phyloP scores from a whole-genome alignment of 2,329 filamentous ascomycete genomes.

The Zelopaecilomyces penicillatus region DNA sequence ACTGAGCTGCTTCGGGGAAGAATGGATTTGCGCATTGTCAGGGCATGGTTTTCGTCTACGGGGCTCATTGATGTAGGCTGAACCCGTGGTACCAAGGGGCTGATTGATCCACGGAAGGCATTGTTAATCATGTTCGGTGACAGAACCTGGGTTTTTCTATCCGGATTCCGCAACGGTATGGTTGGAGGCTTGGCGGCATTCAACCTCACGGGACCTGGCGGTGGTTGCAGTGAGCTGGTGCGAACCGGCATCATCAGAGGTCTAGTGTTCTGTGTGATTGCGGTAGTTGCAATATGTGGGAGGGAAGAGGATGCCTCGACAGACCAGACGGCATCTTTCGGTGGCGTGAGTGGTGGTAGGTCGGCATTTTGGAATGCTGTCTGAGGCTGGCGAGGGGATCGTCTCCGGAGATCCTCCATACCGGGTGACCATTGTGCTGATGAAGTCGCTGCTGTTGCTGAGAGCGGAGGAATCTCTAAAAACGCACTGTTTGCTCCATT shows the following conservation, averaged over 20 bases:
- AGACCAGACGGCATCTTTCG: background rate
- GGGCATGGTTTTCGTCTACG: conserved; percentile 1
- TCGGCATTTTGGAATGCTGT: background rate
- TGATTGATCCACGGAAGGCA: background rate
- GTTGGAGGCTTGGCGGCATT: no score
- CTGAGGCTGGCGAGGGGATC: conserved; percentile 35
- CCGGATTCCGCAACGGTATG: no score
- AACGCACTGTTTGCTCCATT: conserved; percentile 1
- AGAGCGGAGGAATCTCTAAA: conserved; percentile 2
- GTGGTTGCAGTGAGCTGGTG: conserved; percentile 1
- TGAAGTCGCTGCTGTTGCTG: conserved; percentile 14
- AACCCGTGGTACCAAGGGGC: conserved; percentile 3
- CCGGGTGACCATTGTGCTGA: conserved; percentile 44
- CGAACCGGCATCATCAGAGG: conserved; percentile 4
- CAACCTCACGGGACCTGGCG: no score
- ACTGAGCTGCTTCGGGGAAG: conserved; percentile 25
- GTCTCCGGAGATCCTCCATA: conserved; percentile 39
- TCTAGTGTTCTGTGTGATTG: conserved; percentile 3
- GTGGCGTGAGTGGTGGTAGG: background rate
- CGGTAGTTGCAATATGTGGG: background rate
- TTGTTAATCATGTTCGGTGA: background rate
- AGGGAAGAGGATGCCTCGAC: background rate
- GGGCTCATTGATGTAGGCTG: conserved; percentile 1
- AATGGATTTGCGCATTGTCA: conserved; percentile 11
- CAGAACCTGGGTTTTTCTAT: background rate